Conservation (phyloP, 805 yeast species). For the Candida tibetensis region DNA sequence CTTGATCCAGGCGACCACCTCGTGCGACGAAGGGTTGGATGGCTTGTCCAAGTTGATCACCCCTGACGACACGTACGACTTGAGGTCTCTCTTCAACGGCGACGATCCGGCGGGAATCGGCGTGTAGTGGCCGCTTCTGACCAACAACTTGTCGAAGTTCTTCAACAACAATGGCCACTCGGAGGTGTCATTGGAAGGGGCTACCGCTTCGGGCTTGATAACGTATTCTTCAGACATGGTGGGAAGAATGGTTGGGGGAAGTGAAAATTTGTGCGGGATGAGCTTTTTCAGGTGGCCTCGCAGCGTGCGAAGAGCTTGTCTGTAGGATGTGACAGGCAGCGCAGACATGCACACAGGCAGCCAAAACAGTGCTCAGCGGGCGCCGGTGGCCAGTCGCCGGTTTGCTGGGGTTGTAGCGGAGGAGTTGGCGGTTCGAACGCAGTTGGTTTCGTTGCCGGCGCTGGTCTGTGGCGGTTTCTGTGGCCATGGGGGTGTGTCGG, state of each 20-base stretch:
- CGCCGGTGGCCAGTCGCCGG: no score
- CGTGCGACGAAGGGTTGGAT: conserved; percentile 97
- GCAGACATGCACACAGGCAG: no score
- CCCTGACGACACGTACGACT: conserved; percentile 88
- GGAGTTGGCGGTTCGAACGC: no score
- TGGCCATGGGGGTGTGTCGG: no score
- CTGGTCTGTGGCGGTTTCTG: no score
- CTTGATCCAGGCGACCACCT: conserved; percentile 99
- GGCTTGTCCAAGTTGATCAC: conserved; percentile 97
- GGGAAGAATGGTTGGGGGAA: conserved; percentile 3
- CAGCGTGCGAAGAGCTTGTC: not conserved
- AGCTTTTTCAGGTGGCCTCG: not conserved
- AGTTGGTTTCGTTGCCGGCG: no score
- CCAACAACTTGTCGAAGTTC: conserved; percentile 89
- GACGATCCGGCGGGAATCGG: conserved; percentile 96
- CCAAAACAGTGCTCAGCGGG: no score
- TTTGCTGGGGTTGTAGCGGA: no score
- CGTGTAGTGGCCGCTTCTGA: conserved; percentile 95
- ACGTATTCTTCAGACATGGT: conserved; percentile 65
- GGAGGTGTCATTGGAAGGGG: conserved; percentile 80
- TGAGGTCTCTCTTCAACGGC: conserved; percentile 91
- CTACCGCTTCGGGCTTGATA: conserved; percentile 83
- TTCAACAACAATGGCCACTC: conserved; percentile 95
- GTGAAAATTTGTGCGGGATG: conserved; percentile 4
- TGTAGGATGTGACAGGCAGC: not conserved